Evolutionary conservation across 169 alveolate genomes (phyloP).

Genomic region (Gregarina niphandrodes): DNA sequence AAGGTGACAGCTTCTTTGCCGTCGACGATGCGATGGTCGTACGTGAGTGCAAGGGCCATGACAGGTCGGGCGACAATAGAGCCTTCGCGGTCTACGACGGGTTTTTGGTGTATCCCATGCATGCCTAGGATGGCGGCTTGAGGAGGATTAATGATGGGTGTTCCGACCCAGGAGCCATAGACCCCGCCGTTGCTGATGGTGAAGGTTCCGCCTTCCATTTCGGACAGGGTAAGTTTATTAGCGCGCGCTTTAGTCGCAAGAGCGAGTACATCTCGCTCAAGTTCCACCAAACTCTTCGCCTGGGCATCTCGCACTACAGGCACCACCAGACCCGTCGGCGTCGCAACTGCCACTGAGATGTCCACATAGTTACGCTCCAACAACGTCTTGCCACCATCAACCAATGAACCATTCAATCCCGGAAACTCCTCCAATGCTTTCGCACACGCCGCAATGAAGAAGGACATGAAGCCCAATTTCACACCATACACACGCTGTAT

Average conservation of each 20-base stretch:
- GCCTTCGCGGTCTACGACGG: constrained; percentile 61
- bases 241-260: constrained; percentile 62
- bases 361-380: constrained; percentile 68
- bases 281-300: constrained; percentile 46
- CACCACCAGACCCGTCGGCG: constrained; percentile 79
- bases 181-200: constrained; percentile 83
- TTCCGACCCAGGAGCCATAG: constrained; percentile 78
- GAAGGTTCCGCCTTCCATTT: constrained; percentile 81
- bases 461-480: constrained; percentile 46
- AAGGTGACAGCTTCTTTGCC: constrained; percentile 90
- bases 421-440: constrained; percentile 35
- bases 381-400: too few species aligned
- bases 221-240: constrained; percentile 62
- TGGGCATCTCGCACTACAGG: constrained; percentile 74
- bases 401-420: constrained; percentile 26
- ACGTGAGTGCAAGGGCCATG: constrained; percentile 76
- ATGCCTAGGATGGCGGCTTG: constrained; percentile 76
- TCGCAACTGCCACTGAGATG: constrained; percentile 79
- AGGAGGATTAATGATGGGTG: constrained; percentile 81
- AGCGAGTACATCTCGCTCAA: constrained; percentile 52
- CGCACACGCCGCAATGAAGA: constrained; percentile 39
- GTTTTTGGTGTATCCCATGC: constrained; percentile 66
- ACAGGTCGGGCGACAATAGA: constrained; percentile 73
- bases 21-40: constrained; percentile 85
- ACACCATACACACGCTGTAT: constrained; percentile 29